A percentile compares a stretch with the other conserved stretches of the same genome.
Evolutionary conservation across 495 filamentous ascomycete genomes (phyloP).

Genomic region (Podospora tetraspora): DNA sequence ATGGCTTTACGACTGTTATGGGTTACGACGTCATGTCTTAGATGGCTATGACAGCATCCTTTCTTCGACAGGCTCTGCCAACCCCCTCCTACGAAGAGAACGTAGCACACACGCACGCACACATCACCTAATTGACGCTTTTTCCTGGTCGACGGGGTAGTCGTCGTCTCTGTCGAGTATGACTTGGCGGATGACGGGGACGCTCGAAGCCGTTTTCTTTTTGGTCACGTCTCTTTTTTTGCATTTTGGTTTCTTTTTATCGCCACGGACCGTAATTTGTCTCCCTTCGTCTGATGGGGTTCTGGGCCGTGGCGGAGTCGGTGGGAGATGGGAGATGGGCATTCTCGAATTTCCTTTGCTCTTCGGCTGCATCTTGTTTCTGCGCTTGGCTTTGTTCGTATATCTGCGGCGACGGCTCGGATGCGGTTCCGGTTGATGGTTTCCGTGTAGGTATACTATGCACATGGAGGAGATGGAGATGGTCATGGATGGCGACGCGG

Average conservation of each 20-base stretch:
- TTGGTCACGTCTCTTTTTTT: neutral
- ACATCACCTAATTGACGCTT: conserved; percentile 14
- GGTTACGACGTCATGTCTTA: conserved; percentile 39
- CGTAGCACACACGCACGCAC: conserved; percentile 18
- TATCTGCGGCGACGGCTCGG: neutral
- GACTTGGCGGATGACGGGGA: neutral
- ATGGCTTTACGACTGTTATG: conserved; percentile 35
- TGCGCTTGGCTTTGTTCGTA: neutral
- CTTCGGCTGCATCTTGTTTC: neutral
- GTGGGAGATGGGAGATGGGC: neutral
- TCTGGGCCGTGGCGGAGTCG: neutral
- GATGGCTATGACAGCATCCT: conserved; percentile 31
- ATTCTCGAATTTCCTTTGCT: neutral
- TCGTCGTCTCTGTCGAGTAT: neutral
- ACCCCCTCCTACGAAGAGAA: conserved; percentile 3
- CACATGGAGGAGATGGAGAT: neutral
- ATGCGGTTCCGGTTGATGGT: neutral
- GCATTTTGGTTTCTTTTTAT: neutral
- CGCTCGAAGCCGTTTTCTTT: neutral
- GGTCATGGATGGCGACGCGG: neutral
- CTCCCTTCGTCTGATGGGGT: neutral
- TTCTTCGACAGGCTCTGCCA: conserved; percentile 15
- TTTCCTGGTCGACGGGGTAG: neutral
- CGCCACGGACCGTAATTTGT: neutral
- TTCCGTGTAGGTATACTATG: neutral